phyloP scores from a whole-genome alignment of 768 basidiomycete species.

The Kwoniella europaea region DNA sequence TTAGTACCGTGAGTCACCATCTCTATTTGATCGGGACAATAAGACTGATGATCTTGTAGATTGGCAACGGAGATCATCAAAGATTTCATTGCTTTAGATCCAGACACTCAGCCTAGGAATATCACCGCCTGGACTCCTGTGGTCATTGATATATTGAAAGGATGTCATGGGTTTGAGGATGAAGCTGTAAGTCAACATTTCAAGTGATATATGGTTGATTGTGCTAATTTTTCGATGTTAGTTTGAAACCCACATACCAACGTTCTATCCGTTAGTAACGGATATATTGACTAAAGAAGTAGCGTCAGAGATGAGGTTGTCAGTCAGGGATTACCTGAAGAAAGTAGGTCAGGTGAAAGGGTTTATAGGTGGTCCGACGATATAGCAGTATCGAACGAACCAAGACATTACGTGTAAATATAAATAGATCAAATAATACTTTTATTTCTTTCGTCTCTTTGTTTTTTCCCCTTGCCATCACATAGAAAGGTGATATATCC shows the following conservation, averaged over 20 bases:
- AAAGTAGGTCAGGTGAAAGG: conserved; percentile 63
- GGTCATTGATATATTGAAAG: conserved; percentile 89
- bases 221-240: conserved; percentile 54
- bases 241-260: conserved; percentile 86
- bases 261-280: conserved; percentile 86
- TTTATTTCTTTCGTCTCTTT: background rate
- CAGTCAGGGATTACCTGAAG: conserved; percentile 76
- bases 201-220: background rate
- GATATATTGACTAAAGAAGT: conserved; percentile 83
- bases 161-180: conserved; percentile 86
- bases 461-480: background rate
- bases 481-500: background rate
- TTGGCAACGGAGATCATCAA: conserved; percentile 84
- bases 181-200: conserved; percentile 72
- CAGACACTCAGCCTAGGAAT: conserved; percentile 91
- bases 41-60: conserved; percentile 60
- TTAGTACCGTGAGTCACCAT: conserved; percentile 67
- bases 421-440: too few relatives aligned
- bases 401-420: background rate
- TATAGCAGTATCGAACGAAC: background rate
- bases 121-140: conserved; percentile 99
- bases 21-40: background rate
- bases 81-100: conserved; percentile 85
- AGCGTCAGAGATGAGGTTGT: conserved; percentile 78
- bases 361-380: background rate